These are phyloP conservation scores for Cylindrotheca closterium DNA, from an alignment of 108 stramenopile genomes.

Conservation along the genomic window DNA sequence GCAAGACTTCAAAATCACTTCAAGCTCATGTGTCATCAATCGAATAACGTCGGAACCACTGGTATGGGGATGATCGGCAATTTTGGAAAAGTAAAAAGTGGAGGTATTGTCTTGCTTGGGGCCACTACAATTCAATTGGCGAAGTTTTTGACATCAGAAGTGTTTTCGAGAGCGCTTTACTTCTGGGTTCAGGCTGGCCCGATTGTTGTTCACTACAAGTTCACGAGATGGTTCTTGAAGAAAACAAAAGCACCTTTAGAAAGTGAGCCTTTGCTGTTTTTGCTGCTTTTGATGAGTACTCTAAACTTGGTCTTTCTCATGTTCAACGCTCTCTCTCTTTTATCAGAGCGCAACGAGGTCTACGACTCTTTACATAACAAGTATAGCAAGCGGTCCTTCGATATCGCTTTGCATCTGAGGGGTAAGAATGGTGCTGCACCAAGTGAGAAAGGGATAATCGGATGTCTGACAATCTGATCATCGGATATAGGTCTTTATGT, in stretches of 20 bases:
- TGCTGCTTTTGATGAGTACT: too few relatives aligned
- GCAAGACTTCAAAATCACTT: too few relatives aligned
- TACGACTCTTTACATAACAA: slow-evolving; percentile 50
- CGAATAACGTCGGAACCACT: too few relatives aligned
- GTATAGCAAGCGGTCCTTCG: slow-evolving; percentile 42
- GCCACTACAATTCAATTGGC: background rate
- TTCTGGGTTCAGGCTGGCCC: slow-evolving; percentile 72
- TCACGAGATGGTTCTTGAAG: slow-evolving; percentile 58
- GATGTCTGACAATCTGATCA: background rate
- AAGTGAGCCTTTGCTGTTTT: background rate
- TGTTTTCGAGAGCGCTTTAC: slow-evolving; percentile 39
- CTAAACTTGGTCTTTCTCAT: too few relatives aligned
- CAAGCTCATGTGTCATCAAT: too few relatives aligned
- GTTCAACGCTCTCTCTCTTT: too few relatives aligned
- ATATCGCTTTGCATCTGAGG: slow-evolving; percentile 48
- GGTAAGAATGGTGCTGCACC: background rate
- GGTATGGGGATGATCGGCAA: too few relatives aligned
- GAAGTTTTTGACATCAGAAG: slow-evolving; percentile 12
- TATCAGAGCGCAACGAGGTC: slow-evolving; percentile 27
- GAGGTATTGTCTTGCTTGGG: background rate
- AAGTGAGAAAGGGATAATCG: too few relatives aligned
- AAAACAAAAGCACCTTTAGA: slow-evolving; percentile 21
- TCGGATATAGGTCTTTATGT: slow-evolving; percentile 46
- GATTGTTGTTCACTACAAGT: slow-evolving; percentile 68
- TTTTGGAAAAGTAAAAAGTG: too few relatives aligned